Evolutionary conservation across 257 asterid genomes (phyloP).

Genomic region (Capsicum pubescens): DNA sequence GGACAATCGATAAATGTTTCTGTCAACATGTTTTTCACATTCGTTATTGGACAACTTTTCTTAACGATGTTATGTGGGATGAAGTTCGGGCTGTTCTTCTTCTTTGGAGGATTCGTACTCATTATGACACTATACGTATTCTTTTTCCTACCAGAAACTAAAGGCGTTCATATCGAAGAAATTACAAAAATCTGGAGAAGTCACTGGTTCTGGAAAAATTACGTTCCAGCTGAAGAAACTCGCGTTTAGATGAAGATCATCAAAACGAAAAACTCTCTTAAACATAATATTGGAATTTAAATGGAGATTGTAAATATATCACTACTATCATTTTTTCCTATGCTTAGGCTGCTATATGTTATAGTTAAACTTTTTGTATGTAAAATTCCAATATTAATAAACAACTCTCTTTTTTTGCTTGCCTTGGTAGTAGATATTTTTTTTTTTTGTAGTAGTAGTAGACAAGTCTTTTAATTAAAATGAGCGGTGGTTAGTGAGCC

Average conservation of each 20-base stretch:
- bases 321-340: too few species aligned
- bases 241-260: neutral
- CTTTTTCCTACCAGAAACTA: conserved; percentile 80
- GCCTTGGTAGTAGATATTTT: too few species aligned
- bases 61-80: conserved; percentile 69
- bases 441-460: too few species aligned
- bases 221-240: conserved; percentile 44
- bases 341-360: too few species aligned
- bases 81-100: conserved; percentile 77
- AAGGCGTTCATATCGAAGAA: conserved; percentile 80
- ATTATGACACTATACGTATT: conserved; percentile 60
- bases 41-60: conserved; percentile 67
- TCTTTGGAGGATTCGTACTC: conserved; percentile 62
- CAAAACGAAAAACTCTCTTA: too few species aligned
- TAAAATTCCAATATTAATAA: too few species aligned
- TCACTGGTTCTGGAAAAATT: conserved; percentile 83
- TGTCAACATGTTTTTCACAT: conserved; percentile 76
- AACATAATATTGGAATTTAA: too few species aligned
- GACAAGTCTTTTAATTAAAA: too few species aligned
- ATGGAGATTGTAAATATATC: too few species aligned
- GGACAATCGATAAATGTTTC: conserved; percentile 73
- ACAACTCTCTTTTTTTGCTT: too few species aligned
- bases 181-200: conserved; percentile 67
- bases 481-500: too few species aligned
- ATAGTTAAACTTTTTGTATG: too few species aligned